phyloP scores from a whole-genome alignment of 495 filamentous ascomycete genomes.

The Aspergillus affinis region DNA sequence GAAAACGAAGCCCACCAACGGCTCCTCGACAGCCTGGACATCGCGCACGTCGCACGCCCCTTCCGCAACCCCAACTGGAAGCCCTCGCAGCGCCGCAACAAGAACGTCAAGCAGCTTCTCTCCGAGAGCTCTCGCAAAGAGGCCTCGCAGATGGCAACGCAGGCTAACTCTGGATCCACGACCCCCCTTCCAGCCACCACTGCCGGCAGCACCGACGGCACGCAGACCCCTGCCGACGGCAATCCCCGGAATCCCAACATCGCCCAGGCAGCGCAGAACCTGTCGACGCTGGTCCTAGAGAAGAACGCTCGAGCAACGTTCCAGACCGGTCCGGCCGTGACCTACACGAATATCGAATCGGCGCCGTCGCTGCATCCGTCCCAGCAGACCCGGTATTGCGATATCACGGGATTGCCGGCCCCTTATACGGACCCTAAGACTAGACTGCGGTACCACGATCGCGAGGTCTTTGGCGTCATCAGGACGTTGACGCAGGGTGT shows the following conservation, averaged over 20 bases:
- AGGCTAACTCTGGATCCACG: constrained; percentile 75
- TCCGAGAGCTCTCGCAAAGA: constrained; percentile 85
- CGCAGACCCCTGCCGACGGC: constrained; percentile 59
- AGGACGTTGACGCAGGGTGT: constrained; percentile 72
- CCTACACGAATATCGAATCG: constrained; percentile 93
- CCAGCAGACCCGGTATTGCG: constrained; percentile 82
- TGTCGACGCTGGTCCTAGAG: constrained; percentile 82
- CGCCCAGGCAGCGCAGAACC: constrained; percentile 76
- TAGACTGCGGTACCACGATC: constrained; percentile 81
- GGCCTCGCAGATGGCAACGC: constrained; percentile 74
- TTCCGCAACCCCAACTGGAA: constrained; percentile 90
- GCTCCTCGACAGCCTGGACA: constrained; percentile 84
- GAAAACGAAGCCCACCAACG: constrained; percentile 52
- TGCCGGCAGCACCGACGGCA: constrained; percentile 49
- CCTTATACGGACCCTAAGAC: constrained; percentile 94
- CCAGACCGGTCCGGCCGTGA: constrained; percentile 65
- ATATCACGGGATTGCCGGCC: constrained; percentile 85
- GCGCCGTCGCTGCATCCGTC: constrained; percentile 77
- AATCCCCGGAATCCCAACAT: constrained; percentile 63
- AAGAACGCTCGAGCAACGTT: constrained; percentile 55
- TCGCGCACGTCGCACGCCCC: constrained; percentile 73
- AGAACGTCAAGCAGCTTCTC: constrained; percentile 95
- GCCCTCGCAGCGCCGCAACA: constrained; percentile 91
- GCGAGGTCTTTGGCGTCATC: constrained; percentile 82
- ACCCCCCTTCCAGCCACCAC: constrained; percentile 62